A percentile compares a stretch with the other conserved stretches of the same genome.
Conservation (phyloP, 108 stramenopile species). For the Discostella stelligeroides region DNA sequence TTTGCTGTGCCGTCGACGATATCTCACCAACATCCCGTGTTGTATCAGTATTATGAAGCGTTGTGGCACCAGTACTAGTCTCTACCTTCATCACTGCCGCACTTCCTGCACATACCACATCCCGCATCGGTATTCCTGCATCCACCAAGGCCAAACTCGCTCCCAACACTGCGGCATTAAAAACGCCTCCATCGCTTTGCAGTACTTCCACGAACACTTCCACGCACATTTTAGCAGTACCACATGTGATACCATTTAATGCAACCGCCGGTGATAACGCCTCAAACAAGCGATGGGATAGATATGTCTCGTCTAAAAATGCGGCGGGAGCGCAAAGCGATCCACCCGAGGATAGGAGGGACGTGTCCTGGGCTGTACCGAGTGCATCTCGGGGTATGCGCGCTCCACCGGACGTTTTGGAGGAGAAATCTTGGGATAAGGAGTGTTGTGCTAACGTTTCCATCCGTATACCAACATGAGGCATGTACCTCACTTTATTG, state of each 20-base stretch:
- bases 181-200: conserved; percentile 80
- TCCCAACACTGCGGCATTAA: conserved; percentile 68
- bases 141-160: conserved; percentile 76
- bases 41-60: no score
- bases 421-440: conserved; percentile 31
- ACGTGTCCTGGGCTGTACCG: conserved; percentile 38
- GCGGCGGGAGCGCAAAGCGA: conserved; percentile 40
- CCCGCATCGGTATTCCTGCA: conserved; percentile 67
- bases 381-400: conserved; percentile 42
- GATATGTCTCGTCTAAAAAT: conserved; percentile 58
- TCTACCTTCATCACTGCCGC: conserved; percentile 56
- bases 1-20: conserved; percentile 11
- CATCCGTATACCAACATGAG: conserved; percentile 60
- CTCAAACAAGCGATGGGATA: conserved; percentile 54
- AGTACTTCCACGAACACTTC: conserved; percentile 68
- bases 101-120: conserved; percentile 68
- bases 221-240: conserved; percentile 58
- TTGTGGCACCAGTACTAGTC: conserved; percentile 5
- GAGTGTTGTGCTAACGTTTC: conserved; percentile 39
- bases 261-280: conserved; percentile 57
- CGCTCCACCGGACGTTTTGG: conserved; percentile 18
- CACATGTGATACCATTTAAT: conserved; percentile 27
- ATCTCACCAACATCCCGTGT: conserved; percentile 32
- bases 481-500: conserved; percentile 63
- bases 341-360: conserved; percentile 29